Conservation (phyloP, 495 filamentous ascomycete genomes). For the Beverwykella pulmonaria region DNA sequence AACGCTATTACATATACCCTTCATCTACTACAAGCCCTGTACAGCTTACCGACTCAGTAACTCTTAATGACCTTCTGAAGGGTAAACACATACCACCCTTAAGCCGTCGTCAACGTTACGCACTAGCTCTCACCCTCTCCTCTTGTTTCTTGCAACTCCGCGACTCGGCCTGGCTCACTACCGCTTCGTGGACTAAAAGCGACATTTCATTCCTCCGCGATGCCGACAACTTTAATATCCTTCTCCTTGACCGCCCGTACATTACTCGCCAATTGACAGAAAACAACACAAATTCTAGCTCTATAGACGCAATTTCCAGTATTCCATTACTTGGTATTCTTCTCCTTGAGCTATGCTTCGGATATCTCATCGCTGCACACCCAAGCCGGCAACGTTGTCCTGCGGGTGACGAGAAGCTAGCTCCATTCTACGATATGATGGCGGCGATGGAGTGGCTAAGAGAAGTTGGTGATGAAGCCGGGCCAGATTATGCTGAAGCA, state of each 20-base stretch:
- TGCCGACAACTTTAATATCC: neutral
- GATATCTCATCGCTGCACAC: slow-evolving; percentile 36
- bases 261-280: slow-evolving; percentile 34
- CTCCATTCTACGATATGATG: slow-evolving; percentile 34
- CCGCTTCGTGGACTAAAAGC: slow-evolving; percentile 16
- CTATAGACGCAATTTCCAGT: neutral
- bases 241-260: slow-evolving; percentile 38
- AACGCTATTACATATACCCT: slow-evolving; percentile 37
- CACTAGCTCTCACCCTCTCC: slow-evolving; percentile 35
- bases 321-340: slow-evolving; percentile 44
- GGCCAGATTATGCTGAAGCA: slow-evolving; percentile 44
- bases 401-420: slow-evolving; percentile 13
- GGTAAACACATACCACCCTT: slow-evolving; percentile 15
- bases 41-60: slow-evolving; percentile 17
- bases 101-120: slow-evolving; percentile 41
- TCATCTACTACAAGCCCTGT: neutral
- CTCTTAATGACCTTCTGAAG: slow-evolving; percentile 35
- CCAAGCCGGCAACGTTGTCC: slow-evolving; percentile 21
- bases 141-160: slow-evolving; percentile 37
- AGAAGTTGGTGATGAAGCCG: slow-evolving; percentile 44
- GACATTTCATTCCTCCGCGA: slow-evolving; percentile 37
- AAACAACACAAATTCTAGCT: neutral
- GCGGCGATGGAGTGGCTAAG: slow-evolving; percentile 42
- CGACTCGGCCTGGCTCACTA: slow-evolving; percentile 35
- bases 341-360: slow-evolving; percentile 50